phyloP scores from a whole-genome alignment of 2,329 filamentous ascomycete species.

The Claviceps sp. region DNA sequence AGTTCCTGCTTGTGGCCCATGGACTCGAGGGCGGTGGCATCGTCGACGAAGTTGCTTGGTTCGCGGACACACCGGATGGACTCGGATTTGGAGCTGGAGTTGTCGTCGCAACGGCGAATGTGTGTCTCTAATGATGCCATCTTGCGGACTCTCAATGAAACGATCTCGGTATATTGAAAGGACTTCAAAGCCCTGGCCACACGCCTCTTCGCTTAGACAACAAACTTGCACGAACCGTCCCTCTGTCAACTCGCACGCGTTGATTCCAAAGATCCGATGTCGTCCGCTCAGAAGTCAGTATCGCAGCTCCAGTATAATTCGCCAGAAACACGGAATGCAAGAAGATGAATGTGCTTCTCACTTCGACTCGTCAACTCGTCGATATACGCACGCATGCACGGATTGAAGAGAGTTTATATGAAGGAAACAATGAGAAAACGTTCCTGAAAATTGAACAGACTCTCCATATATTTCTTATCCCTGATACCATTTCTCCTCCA shows the following conservation, averaged over 20 bases:
- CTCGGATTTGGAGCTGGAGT: neutral
- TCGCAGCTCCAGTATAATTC: neutral
- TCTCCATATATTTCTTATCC: too few species aligned
- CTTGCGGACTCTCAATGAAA: neutral
- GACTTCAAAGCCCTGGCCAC: neutral
- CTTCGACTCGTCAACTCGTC: too few species aligned
- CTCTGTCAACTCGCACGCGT: neutral
- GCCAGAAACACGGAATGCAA: too few species aligned
- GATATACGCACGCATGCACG: too few species aligned
- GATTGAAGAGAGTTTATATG: too few species aligned
- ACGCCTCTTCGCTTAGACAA: neutral
- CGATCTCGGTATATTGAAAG: too few species aligned
- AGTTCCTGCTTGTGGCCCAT: slow-evolving; percentile 37
- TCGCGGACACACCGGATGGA: neutral
- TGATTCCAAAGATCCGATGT: neutral
- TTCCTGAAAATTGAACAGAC: too few species aligned
- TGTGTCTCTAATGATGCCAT: neutral
- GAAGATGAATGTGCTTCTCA: too few species aligned
- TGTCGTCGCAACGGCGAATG: neutral
- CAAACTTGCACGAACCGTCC: too few species aligned
- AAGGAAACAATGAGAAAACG: too few species aligned
- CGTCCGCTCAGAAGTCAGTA: neutral
- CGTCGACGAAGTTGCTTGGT: slow-evolving; percentile 9
- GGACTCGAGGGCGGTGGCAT: slow-evolving; percentile 26
- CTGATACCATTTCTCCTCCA: too few species aligned